These are phyloP conservation scores for Ceratobasidium sp. DNA, from an alignment of 1,284 basidiomycete genomes.

Conservation along the genomic window DNA sequence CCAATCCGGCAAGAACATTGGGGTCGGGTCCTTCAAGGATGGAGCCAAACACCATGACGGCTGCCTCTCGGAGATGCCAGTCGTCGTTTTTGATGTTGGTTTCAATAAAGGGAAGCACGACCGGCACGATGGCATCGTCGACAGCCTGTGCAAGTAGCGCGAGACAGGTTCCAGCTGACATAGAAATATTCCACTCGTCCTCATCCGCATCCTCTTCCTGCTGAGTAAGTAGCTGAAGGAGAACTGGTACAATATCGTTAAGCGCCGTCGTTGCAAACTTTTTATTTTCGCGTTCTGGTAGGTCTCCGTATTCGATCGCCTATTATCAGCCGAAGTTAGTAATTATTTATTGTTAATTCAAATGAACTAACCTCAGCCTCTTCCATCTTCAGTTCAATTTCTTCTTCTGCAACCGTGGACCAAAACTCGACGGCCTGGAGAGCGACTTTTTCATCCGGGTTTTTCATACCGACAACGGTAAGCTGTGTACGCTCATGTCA, in stretches of 20 bases:
- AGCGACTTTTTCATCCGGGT: slow-evolving; percentile 89
- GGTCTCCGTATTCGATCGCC: slow-evolving; percentile 91
- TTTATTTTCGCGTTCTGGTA: slow-evolving; percentile 87
- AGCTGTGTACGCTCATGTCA: slow-evolving; percentile 64
- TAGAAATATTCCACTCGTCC: slow-evolving; percentile 98
- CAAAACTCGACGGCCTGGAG: slow-evolving; percentile 99
- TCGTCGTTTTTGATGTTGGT: slow-evolving; percentile 90
- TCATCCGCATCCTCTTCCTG: slow-evolving; percentile 98
- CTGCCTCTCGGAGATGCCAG: slow-evolving; percentile 96
- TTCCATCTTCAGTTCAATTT: slow-evolving; percentile 93
- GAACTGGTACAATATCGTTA: slow-evolving; percentile 93
- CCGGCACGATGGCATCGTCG: slow-evolving; percentile 88
- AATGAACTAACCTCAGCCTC: slow-evolving; percentile 76
- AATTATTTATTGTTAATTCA: slow-evolving; percentile 41
- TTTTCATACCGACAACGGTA: slow-evolving; percentile 99
- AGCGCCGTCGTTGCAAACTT: slow-evolving; percentile 95
- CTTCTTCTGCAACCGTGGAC: slow-evolving; percentile 99
- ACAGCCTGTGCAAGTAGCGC: slow-evolving; percentile 91
- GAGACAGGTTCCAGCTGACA: slow-evolving; percentile 97
- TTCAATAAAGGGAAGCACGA: slow-evolving; percentile 98
- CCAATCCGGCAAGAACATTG: slow-evolving; percentile 85
- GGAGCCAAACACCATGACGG: slow-evolving; percentile 98
- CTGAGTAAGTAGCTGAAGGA: slow-evolving; percentile 87
- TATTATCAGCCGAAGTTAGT: slow-evolving; percentile 51
- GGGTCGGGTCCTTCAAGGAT: slow-evolving; percentile 97